Evolutionary conservation across 352 stramenopile genomes (phyloP), one percentile per base, ranked within the genome.

Genomic region (Pythium insidiosum): DNA sequence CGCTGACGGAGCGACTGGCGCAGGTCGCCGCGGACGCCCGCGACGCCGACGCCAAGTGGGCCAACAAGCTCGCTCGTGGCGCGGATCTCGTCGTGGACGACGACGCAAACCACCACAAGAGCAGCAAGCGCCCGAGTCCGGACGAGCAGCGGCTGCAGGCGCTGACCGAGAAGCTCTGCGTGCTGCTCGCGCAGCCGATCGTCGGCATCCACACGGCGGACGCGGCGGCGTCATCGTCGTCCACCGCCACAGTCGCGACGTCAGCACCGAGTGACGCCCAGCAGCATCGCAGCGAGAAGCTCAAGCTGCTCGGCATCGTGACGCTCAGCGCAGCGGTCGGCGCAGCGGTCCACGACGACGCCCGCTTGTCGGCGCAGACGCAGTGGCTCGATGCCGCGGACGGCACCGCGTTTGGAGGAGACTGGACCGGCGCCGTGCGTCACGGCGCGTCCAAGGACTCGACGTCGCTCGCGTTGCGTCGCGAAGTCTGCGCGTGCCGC

Each of bases 381-480:
- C 69, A 65, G 41, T 95, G 79, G 80, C 74, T 95, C 41, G 84
- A 95, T 47, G 56, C 43, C n/a, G 73, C 76, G 0, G 28, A 48
- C 11, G 78, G 67, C 12, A 36, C 24, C 35, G 29, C 38, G 20
- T 68, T 80, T 29, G 73, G 78, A 15, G 82, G 73, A 2, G 50
- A 68, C 6, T 95, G 82, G 82, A 47, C 66, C 28, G 84, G 82
- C n/a, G 22, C 16, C 10, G 54, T 86, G 2, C 75, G 84, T 13
- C 74, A 84, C 44, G 84, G 84, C 9, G 79, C 84, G 0, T 79
- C 70, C 18, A 92, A 86, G 51, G 80, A 94, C 47, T 50, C 40
- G 6, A 61, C 68, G 25, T 95, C 83, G 6, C 63, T 93, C 3
- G 40, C 42, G 1, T 35, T 94, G 1, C 73, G 78, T 5, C 46